phyloP scores from a whole-genome alignment of 164 flowering plant genomes.

The Echeveria elegans region DNA sequence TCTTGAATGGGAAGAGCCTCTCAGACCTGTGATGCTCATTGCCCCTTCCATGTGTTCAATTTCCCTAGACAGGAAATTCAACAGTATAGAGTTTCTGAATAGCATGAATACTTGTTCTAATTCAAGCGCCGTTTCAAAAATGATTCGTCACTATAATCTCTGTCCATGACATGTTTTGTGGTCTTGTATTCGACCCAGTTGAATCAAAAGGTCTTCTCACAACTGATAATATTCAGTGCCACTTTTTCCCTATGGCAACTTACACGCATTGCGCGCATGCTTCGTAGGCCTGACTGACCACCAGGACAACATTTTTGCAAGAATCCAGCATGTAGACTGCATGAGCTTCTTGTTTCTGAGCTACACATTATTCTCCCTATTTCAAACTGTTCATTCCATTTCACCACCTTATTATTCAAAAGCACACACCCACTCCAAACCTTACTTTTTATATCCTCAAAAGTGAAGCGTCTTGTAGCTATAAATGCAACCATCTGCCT shows the following conservation, averaged over 20 bases:
- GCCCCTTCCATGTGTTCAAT: not conserved
- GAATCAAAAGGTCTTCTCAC: too few relatives aligned
- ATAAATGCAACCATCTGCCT: slow-evolving; percentile 15
- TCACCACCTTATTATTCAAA: slow-evolving; percentile 1
- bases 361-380: slow-evolving; percentile 8
- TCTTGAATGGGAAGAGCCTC: slow-evolving; percentile 64
- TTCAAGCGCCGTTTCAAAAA: too few relatives aligned
- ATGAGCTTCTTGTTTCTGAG: slow-evolving; percentile 24
- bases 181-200: too few relatives aligned
- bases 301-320: too few relatives aligned
- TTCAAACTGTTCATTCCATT: not conserved
- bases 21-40: slow-evolving; percentile 40
- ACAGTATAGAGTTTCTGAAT: too few relatives aligned
- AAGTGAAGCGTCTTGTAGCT: not conserved
- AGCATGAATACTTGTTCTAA: too few relatives aligned
- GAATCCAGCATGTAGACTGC: slow-evolving; percentile 4
- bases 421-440: not conserved
- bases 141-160: too few relatives aligned
- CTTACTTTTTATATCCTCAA: not conserved
- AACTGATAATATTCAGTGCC: too few relatives aligned
- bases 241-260: too few relatives aligned
- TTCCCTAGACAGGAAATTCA: not conserved
- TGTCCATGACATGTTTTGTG: too few relatives aligned
- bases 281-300: too few relatives aligned
- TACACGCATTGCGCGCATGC: too few relatives aligned